These are phyloP conservation scores for Theobroma grandiflorum DNA, from an alignment of 441 rosid genomes.

Conservation along the genomic window DNA sequence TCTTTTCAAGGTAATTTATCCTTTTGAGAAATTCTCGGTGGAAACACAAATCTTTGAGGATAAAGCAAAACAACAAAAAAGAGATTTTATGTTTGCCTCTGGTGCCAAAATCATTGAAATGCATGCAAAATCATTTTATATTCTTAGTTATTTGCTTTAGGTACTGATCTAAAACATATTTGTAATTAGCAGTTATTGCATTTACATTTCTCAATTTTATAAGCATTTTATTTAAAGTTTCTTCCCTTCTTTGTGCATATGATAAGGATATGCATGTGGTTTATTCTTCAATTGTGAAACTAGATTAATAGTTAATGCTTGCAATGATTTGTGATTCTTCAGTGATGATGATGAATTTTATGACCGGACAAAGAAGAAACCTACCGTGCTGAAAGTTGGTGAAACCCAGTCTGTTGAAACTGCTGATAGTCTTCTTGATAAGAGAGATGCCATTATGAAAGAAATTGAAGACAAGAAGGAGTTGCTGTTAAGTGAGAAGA, in stretches of 20 bases:
- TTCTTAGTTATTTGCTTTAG: slow-evolving; percentile 13
- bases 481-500: slow-evolving; percentile 67
- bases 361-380: slow-evolving; percentile 92
- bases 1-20: slow-evolving; percentile 61
- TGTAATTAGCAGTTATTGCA: slow-evolving; percentile 7
- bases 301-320: slow-evolving; percentile 21
- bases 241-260: neutral
- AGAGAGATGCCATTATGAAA: slow-evolving; percentile 71
- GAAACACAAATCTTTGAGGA: slow-evolving; percentile 20
- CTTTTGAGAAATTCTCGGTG: slow-evolving; percentile 23
- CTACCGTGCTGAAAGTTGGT: slow-evolving; percentile 50
- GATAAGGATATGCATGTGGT: neutral
- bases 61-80: slow-evolving; percentile 3
- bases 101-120: slow-evolving; percentile 5
- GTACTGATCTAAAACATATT: neutral
- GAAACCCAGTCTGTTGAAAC: slow-evolving; percentile 83
- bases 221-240: neutral
- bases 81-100: neutral
- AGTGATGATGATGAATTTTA: slow-evolving; percentile 97
- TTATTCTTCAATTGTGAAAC: slow-evolving; percentile 6
- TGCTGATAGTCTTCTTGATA: slow-evolving; percentile 89
- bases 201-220: neutral
- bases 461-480: slow-evolving; percentile 70
- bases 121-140: neutral
- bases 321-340: slow-evolving; percentile 34